Base-by-base conservation (phyloP, 257 asterid genomes). In the Nicotiana tomentosiformis region DNA sequence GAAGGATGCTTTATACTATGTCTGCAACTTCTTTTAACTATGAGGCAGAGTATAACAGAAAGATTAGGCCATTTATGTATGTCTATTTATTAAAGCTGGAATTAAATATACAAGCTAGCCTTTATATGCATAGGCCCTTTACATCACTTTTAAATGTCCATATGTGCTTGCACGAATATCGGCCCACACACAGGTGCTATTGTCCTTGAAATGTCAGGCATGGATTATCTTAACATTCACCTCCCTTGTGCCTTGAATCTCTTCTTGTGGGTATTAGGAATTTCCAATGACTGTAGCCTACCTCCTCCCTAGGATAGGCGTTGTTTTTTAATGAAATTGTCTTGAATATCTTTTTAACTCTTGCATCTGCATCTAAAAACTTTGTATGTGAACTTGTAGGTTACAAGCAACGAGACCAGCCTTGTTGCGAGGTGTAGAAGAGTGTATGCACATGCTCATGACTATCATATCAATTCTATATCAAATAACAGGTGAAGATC, bases 381-480 rank as follows among this genome's bases (percentile, higher is more conserved):
- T 66, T 65, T 51, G 16, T 46, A 58, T 67, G 55, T 67, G 56
- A 26, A 30, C 20, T 53, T 17, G 51, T 12, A 96, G 99, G 98
- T 95, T 83, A 89, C 95, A 49, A 89, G 97, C 91, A 82, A 83
- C 55, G 99, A 96, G 86, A 89, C 97, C 80, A 94, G 91, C 90
- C 95, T 92, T 84, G 90, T 92, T 82, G 97, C 99, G 76, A 90
- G 96, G 89, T 93, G 98, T 86, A 93, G 98, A 94, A 92, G 97
- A 87, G 96, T 92, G 61, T 96, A 93, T 89, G 98, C 99, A 81
- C 98, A 96, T 91, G 99, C 99, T 30, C 99, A 96, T 88, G 98
- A 96, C 86, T 96, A 96, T 89, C 99, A 94, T 89, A 96, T 96
- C 85, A 96, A 95, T 89, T 96, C 99, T 23, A 93, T 96, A 83